Conservation (phyloP, 768 basidiomycete genomes). For the Suillus hirtellus region DNA sequence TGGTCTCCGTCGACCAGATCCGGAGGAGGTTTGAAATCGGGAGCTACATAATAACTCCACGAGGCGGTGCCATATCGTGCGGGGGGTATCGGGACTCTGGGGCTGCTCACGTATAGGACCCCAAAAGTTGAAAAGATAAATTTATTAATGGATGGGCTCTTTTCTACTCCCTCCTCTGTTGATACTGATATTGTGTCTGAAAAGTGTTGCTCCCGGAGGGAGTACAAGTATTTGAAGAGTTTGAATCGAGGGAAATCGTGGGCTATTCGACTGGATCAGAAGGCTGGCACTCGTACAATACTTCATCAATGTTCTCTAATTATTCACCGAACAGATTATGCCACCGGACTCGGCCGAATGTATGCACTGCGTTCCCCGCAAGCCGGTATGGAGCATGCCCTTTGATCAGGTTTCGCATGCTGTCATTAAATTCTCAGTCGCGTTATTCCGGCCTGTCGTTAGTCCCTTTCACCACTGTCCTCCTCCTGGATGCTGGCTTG, state of each 20-base stretch:
- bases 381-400: conserved; percentile 4
- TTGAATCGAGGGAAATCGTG: background rate
- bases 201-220: background rate
- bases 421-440: conserved; percentile 17
- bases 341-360: background rate
- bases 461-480: conserved; percentile 24
- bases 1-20: conserved; percentile 43
- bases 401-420: conserved; percentile 17
- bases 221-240: background rate
- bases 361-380: background rate
- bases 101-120: background rate
- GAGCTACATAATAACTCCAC: background rate
- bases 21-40: background rate
- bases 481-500: conserved; percentile 25
- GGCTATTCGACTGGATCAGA: background rate
- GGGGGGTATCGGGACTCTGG: background rate
- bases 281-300: background rate
- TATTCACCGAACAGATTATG: background rate
- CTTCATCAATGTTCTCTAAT: background rate
- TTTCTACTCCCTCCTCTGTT: background rate
- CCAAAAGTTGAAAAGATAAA: background rate
- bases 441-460: conserved; percentile 31
- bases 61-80: background rate
- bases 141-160: background rate
- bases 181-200: background rate